Evolutionary conservation across 371 early-diverging fungal genomes (phyloP), one percentile per base, ranked within the genome.

Genomic region (Mortierella sp.): DNA sequence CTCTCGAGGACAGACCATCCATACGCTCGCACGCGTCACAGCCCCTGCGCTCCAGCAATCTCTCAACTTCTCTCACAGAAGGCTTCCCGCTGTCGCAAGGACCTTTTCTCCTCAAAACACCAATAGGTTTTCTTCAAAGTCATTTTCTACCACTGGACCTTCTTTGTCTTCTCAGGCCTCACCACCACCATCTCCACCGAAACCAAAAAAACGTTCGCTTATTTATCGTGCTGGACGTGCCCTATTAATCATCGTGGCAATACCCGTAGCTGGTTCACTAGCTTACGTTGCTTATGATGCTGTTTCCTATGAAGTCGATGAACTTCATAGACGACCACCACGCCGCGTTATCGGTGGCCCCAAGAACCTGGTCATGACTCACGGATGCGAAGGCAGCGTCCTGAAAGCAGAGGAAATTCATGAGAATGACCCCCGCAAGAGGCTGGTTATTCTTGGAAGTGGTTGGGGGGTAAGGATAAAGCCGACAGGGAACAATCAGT

Each of bases 391-490:
- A 7, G 72, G 69, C 22, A 75, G 75, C 32, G 28, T 63, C 21
- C 74, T 79, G 36, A 75, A 79, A 19, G 83, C 73, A 16, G 85
- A 84, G 13, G 83, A 83, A 47, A 70, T 71, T 28, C 77, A 83
- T 57, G 47, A 72, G 9, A 80, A 86, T 16, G 72, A 78, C 16
- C 55, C 79, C 48, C 90, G 90, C 65, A 88, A 88, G 41, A 86
- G 92, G n/a, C 77, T 95, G 32, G 93, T 95, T 6, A 88, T 95
- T 47, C 84, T 95, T 36, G 94, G 94, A 47, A 86, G 92, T 19
- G 95, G 96, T 5, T 94, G 94, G 95, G 94, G 90, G 5, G 86
- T 85, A 59, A 38, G 60, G 9, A 32, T 15, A 59, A 38, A 28
- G 4, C 16, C 10, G 22, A 58, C 15, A 38, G 7, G 21, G 21